Evolutionary conservation across 179 eudicot species (phyloP), one percentile per base, ranked within the genome.

Genomic region (Carnegiea gigantea): DNA sequence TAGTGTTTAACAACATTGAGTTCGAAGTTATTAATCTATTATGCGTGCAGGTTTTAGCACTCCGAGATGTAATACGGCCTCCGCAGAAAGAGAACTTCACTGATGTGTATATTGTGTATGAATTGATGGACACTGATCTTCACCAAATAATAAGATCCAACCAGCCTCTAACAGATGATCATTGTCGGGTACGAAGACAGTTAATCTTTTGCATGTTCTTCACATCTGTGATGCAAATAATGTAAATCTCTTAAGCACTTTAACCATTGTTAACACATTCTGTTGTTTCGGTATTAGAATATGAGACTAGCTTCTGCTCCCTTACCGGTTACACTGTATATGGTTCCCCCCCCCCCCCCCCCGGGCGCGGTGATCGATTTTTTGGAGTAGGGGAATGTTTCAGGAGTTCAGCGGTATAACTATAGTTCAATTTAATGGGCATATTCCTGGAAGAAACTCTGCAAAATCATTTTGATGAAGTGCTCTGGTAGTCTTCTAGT

Each of bases 51-150:
- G 92, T 94, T 70, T 84, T 94, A 75, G 91, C 91, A 44, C 79
- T 94, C 75, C 88, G 86, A 77, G 98, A 94, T 82, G 82, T 94
- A 54, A 93, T 94, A 72, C 80, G 94, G 74, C 98, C 98, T 82
- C 97, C 98, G 65, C 92, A 80, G 74, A 90, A 83, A 82, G 98
- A 93, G 78, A 93, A 89, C 79, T 94, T 94, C 84, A 90, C 87
- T 80, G 98, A 94, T 80, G 98, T 94, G 24, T 94, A 93, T 87
- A 91, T 92, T 77, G 94, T 94, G 75, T 91, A 86, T 75, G 98
- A 94, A 78, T 82, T 94, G 75, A 93, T 94, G 97, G 98, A 94
- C 87, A 93, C 98, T 70, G 98, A 94, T 88, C 97, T 94, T 82
- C 95, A 92, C 77, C 96, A 94, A 85, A 94, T 94, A 73, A 91